Evolutionary conservation across 768 basidiomycete genomes (phyloP), one percentile per base, ranked within the genome.

Genomic region (Gloeophyllum trabeum): DNA sequence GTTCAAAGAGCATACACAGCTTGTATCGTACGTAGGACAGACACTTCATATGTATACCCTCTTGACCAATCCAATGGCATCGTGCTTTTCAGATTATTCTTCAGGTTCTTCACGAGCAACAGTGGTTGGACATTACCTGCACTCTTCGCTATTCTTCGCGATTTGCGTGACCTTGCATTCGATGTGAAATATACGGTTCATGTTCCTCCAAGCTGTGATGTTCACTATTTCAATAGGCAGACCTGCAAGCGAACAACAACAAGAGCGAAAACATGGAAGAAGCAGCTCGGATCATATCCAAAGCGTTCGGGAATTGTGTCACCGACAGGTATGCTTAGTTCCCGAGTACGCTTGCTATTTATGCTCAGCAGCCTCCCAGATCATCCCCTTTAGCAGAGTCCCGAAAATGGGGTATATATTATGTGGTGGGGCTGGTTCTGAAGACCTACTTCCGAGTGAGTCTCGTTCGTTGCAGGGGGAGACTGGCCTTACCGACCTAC

Each of bases 401-500:
- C 28, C 66, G 90, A 52, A 87, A 87, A 65, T 85, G 91, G 90
- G 81, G 91, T 1, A 74, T 92, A 2, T 98, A 98, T 63, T 88
- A 91, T 52, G 76, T 96, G 12, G 92, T 93, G 1, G 85, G 83
- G 13, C 66, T 94, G 39, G 81, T 92, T 43, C 64, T 99, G 59
- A 98, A 98, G 60, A 85, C 79, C 38, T 98, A 98, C 64, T 97
- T 98, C 70, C 79, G 81, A 51, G 93, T 79, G 61, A 58, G 82
- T 69, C 22, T 24, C 30, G 28, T n/a, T n/a, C n/a, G n/a, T 35
- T 37, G 36, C 38, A 42, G 30, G 32, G 42, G 26, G 24, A 16
- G 10, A 26, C 41, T 41, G 32, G n/a, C 44, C 42, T 19, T 39
- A 26, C 41, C 40, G 21, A 24, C 16, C 2, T 13, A 24, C 53